Evolutionary conservation across 1,284 basidiomycete genomes (phyloP), one percentile per base, ranked within the genome.

Genomic region (Puccinia polysora): DNA sequence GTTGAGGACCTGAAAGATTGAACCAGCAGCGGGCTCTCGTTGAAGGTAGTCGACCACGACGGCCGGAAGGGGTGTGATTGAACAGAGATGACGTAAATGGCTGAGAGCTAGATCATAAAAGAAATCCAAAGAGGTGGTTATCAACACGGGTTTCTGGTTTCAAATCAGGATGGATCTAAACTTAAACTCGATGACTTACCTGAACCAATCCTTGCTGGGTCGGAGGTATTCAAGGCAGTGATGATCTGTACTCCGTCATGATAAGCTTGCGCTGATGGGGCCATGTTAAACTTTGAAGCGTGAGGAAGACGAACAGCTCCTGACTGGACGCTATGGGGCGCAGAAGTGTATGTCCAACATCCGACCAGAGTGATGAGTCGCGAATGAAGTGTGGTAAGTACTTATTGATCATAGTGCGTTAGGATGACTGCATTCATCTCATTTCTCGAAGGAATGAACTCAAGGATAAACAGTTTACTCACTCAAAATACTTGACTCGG

Each of bases 61-160:
- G 14, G 59, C 38, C 38, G 70, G 52, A 20, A 65, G 10, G 28
- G 62, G 52, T n/a, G 23, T 40, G 38, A 30, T 49, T 12, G 70
- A 64, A 47, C 70, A 64, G 7, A 60, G 49, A 36, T 56, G 60
- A 7, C 70, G 70, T 32, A 72, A 30, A 23, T 72, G 70, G 45
- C 10, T 25, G 12, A 72, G 70, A 23, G 60, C 70, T 72, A 38
- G 47, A 36, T 8, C 34, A 56, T 32, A 30, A n/a, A 56, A 55
- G 30, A 55, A 25, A 53, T n/a, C 15, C 12, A 12, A 36, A 25
- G 25, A 20, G n/a, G 18, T 63, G 7, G 18, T 38, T 32, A 63
- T 25, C 50, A 63, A 62, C 40, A n/a, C 59, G 38, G 18, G 43
- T n/a, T n/a, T n/a, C n/a, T n/a, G n/a, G 49, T 18, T 47, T 30